Evolutionary conservation across 176 grass and related monocot species (phyloP).

Genomic region (Triticum turgidum): DNA sequence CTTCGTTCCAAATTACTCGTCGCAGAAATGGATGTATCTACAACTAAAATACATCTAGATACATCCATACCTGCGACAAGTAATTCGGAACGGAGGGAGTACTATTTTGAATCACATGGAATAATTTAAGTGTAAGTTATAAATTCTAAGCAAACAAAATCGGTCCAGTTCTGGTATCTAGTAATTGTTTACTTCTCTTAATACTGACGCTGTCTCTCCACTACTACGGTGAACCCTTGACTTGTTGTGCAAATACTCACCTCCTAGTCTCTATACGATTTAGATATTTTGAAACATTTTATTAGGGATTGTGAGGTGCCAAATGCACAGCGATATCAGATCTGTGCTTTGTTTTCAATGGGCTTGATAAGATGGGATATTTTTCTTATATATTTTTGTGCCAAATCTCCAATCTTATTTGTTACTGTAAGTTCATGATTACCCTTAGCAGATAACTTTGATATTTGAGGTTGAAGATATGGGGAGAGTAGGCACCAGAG

Average conservation of each 20-base stretch:
- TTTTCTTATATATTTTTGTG: not conserved
- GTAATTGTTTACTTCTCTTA: not conserved
- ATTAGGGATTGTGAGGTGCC: not conserved
- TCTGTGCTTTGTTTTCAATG: not conserved
- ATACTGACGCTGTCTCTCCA: not conserved
- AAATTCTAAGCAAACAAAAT: not conserved
- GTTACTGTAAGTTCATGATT: not conserved
- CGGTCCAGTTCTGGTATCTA: not conserved
- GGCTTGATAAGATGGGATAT: not conserved
- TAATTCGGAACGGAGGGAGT: no score
- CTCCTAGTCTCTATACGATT: not conserved
- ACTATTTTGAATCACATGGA: not conserved
- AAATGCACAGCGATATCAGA: not conserved
- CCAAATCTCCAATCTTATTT: not conserved
- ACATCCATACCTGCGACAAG: no score
- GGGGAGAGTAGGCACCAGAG: not conserved
- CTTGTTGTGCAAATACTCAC: not conserved
- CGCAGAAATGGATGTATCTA: no score
- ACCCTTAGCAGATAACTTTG: not conserved
- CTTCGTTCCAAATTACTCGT: no score
- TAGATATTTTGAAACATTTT: not conserved
- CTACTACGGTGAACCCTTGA: no score
- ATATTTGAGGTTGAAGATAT: no score
- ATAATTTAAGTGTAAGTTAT: not conserved
- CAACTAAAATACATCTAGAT: no score